Conservation (phyloP, 2,329 filamentous ascomycete species). For the Helminthosporium solani region DNA sequence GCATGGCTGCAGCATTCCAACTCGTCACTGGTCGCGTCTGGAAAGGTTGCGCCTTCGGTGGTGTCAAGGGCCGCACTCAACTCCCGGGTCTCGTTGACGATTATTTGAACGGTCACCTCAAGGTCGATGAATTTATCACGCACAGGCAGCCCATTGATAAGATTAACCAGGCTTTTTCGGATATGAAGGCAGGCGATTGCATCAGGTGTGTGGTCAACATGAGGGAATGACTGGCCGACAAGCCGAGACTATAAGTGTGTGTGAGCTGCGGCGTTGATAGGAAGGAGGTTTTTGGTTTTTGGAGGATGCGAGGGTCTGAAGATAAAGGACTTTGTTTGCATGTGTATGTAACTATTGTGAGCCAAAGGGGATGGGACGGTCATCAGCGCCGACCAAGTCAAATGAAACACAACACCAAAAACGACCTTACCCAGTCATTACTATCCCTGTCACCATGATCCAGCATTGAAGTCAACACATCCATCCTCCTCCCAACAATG, state of each 20-base stretch:
- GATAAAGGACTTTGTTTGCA: too few relatives aligned
- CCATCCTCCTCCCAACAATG: too few relatives aligned
- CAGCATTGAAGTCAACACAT: too few relatives aligned
- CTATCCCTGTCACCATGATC: too few relatives aligned
- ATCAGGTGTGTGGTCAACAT: slow-evolving; percentile 88
- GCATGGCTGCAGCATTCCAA: slow-evolving; percentile 73
- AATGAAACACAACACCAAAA: too few relatives aligned
- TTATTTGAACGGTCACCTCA: slow-evolving; percentile 85
- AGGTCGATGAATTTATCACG: slow-evolving; percentile 99
- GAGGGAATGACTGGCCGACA: slow-evolving; percentile 35
- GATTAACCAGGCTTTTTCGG: slow-evolving; percentile 87
- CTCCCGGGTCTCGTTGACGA: slow-evolving; percentile 83
- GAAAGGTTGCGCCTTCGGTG: slow-evolving; percentile 97
- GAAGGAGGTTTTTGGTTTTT: too few relatives aligned
- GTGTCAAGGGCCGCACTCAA: slow-evolving; percentile 95
- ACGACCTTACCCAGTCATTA: too few relatives aligned
- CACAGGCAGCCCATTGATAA: slow-evolving; percentile 79
- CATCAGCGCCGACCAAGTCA: too few relatives aligned
- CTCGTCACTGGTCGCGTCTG: slow-evolving; percentile 96
- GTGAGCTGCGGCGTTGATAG: too few relatives aligned
- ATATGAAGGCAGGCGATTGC: slow-evolving; percentile 96
- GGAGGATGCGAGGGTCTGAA: too few relatives aligned
- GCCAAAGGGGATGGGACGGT: too few relatives aligned
- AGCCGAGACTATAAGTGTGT: background rate
- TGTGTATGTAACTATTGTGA: too few relatives aligned